Percentiles rank a stretch among this genome's conserved stretches.
Evolutionary conservation across 148 eudicot species (phyloP).

Genomic region (Simmondsia chinensis): DNA sequence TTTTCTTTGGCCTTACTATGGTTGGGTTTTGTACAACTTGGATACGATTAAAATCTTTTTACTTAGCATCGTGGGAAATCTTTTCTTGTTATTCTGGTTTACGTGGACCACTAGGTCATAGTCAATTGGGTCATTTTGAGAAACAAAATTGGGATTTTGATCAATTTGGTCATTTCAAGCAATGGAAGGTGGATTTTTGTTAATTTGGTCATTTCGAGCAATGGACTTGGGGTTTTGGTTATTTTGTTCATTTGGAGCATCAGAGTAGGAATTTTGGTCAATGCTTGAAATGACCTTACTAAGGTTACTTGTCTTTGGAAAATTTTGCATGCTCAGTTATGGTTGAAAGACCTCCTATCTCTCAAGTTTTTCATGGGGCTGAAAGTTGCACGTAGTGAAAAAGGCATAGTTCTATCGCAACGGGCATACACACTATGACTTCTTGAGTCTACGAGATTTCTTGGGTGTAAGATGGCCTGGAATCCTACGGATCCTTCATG

Average conservation of each 20-base stretch:
- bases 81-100: neutral
- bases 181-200: too few species aligned
- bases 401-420: neutral
- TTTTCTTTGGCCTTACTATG: neutral
- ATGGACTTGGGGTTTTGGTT: too few species aligned
- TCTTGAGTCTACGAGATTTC: neutral
- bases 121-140: too few species aligned
- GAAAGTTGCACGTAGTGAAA: too few species aligned
- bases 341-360: neutral
- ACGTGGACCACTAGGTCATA: neutral
- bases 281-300: too few species aligned
- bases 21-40: neutral
- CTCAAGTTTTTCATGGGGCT: neutral
- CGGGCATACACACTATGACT: neutral
- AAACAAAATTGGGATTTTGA: too few species aligned
- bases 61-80: neutral
- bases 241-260: too few species aligned
- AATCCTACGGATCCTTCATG: too few species aligned
- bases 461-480: neutral
- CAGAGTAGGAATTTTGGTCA: neutral
- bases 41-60: neutral
- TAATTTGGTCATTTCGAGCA: too few species aligned
- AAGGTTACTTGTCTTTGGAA: neutral
- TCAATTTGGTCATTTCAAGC: too few species aligned
- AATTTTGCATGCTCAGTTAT: neutral